phyloP scores from a whole-genome alignment of 805 yeast species.

The Cyberlindnera euphorbiae region DNA sequence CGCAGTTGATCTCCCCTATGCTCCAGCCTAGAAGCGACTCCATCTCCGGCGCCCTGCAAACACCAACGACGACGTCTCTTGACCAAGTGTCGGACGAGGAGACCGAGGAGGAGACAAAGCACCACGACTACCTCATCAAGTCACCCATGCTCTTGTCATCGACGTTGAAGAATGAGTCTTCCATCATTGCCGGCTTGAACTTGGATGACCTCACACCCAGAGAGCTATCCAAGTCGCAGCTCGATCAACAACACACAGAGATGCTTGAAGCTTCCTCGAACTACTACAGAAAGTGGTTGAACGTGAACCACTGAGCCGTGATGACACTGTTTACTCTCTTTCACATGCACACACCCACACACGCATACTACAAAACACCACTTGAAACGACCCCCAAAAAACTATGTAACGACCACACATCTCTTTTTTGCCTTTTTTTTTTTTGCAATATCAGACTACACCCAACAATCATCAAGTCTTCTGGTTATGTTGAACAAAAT shows the following conservation, averaged over 20 bases:
- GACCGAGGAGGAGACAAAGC: slow-evolving; percentile 11
- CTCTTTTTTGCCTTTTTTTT: too few relatives aligned
- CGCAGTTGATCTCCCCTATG: slow-evolving; percentile 27
- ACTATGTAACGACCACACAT: too few relatives aligned
- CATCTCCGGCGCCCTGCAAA: slow-evolving; percentile 15
- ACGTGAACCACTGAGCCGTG: slow-evolving; percentile 19
- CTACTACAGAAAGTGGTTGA: slow-evolving; percentile 28
- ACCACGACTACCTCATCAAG: slow-evolving; percentile 25
- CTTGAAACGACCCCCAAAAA: too few relatives aligned
- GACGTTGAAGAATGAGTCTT: slow-evolving; percentile 19
- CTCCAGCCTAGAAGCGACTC: slow-evolving; percentile 27
- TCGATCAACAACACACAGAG: slow-evolving; percentile 19
- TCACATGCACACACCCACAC: slow-evolving; percentile 1
- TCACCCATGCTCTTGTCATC: slow-evolving; percentile 25
- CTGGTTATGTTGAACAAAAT: too few relatives aligned
- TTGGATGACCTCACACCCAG: slow-evolving; percentile 22
- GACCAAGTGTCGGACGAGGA: too few relatives aligned
- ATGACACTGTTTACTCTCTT: too few relatives aligned
- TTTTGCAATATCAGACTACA: too few relatives aligned
- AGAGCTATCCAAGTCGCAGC: slow-evolving; percentile 5
- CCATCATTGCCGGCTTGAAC: slow-evolving; percentile 22
- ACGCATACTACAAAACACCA: too few relatives aligned
- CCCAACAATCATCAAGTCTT: too few relatives aligned
- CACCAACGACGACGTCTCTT: slow-evolving; percentile 8
- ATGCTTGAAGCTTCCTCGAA: slow-evolving; percentile 26